Conservation (phyloP, 768 basidiomycete species). For the Phlebiopsis gigantea region DNA sequence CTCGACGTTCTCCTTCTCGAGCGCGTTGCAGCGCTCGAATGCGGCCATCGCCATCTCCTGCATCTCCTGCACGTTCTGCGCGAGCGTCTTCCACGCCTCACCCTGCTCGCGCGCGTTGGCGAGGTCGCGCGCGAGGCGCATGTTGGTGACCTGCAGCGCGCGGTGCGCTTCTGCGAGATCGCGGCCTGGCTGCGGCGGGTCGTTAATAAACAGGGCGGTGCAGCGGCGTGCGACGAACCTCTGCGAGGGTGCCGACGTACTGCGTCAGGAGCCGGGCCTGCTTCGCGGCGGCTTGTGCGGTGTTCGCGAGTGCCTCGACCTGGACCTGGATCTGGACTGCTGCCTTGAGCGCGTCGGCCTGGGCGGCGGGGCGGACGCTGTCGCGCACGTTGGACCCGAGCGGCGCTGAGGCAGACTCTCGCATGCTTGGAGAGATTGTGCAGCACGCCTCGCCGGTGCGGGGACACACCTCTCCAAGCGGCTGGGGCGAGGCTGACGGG, state of each 20-base stretch:
- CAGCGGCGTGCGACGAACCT: background rate
- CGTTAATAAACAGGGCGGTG: background rate
- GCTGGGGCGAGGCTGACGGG: background rate
- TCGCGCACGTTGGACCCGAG: background rate
- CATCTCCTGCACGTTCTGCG: conserved; percentile 16
- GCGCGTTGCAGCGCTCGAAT: conserved; percentile 17
- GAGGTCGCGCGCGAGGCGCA: conserved; percentile 1
- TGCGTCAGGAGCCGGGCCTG: conserved; percentile 2
- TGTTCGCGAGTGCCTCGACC: conserved; percentile 1
- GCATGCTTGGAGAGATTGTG: background rate
- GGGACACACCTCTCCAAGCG: background rate
- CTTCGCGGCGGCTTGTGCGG: conserved; percentile 1
- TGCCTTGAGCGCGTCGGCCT: background rate
- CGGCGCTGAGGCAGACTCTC: conserved; percentile 1
- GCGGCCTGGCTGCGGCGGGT: background rate
- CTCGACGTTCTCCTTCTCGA: conserved; percentile 19
- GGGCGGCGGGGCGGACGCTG: background rate
- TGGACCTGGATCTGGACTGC: background rate
- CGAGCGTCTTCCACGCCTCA: conserved; percentile 12
- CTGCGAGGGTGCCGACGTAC: background rate
- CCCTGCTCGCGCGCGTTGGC: background rate
- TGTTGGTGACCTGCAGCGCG: background rate
- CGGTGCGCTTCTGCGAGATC: conserved; percentile 6
- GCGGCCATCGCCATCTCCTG: conserved; percentile 17
- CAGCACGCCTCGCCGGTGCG: background rate